Base-by-base conservation (phyloP, 1,139 yeast genomes). In the Candida anutae region DNA sequence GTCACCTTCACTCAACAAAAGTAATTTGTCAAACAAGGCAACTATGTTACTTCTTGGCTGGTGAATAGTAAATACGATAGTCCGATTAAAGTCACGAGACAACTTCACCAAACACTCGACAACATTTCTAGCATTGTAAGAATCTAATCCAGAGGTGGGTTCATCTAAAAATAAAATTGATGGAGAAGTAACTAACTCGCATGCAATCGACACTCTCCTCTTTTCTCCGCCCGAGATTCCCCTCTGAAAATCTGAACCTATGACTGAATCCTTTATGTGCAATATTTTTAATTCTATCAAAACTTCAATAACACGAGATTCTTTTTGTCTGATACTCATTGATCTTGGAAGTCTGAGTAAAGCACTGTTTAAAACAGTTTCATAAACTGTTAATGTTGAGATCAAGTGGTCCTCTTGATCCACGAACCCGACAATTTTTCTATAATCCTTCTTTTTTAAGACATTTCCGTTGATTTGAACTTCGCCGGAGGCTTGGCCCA, bases 11-110 rank as follows among this genome's bases (percentile, higher is more conserved):
- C 95, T 83, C 30, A 90, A 64, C 28, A 90, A 59, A 2, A 90
- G 54, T 30, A 90, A 65, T 40, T 80, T 79, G 49, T 88, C 96
- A 55, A 90, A 90, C 31, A 85, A 58, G 0, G 95, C 77, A 16
- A 90, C 96, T 48, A 90, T 88, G 45, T 90, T 90, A 36, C 95
- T 84, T 48, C 98, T 72, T n/a, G 98, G 98, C 50, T 90, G 98
- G 56, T 90, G 98, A 39, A 90, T 90, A 0, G 98, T 85, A 48
- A 90, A 80, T 1, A 90, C 75, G 26, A 90, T 78, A 0, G 98
- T 88, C 48, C 97, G 74, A 35, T 80, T 77, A 50, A 78, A 83
- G 41, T 78, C 81, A 34, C 78, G 66, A 0, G 96, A 85, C 35
- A 90, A 66, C 35, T 82, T 73, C 3, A 82, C 90, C 30, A 90